Evolutionary conservation across 257 asterid genomes (phyloP).

Genomic region (Gentiana dahurica): DNA sequence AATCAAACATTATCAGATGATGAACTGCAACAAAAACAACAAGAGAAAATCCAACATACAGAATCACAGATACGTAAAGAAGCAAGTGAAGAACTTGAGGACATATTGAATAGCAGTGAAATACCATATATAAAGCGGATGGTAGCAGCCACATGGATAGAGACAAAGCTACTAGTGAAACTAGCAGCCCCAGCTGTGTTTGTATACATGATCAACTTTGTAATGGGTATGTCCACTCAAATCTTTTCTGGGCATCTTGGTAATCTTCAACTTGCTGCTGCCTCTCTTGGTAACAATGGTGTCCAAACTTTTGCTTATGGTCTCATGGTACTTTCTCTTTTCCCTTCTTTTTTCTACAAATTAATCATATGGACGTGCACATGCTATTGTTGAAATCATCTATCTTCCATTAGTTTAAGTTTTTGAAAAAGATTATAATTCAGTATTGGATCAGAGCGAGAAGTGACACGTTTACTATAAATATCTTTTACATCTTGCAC

Average conservation of each 20-base stretch:
- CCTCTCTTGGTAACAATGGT: slow-evolving; percentile 17
- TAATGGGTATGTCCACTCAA: slow-evolving; percentile 14
- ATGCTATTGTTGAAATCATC: no score
- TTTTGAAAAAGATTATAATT: no score
- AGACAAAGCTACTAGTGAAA: slow-evolving; percentile 4
- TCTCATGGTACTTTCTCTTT: slow-evolving; percentile 8
- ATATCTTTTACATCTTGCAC: no score
- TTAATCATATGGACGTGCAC: no score
- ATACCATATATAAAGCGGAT: neutral
- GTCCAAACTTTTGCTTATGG: slow-evolving; percentile 18
- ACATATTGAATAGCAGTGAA: slow-evolving; percentile 5
- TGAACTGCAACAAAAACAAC: neutral
- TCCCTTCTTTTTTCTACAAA: neutral
- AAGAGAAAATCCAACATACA: neutral
- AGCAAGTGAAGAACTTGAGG: slow-evolving; percentile 9
- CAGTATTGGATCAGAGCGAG: no score
- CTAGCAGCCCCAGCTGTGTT: slow-evolving; percentile 16
- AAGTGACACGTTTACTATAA: no score
- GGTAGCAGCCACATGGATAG: slow-evolving; percentile 10
- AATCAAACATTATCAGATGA: slow-evolving; percentile 2
- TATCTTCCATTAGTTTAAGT: no score
- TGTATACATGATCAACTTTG: slow-evolving; percentile 13
- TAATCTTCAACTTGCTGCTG: slow-evolving; percentile 19
- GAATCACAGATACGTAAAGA: slow-evolving; percentile 2
- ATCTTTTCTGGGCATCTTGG: slow-evolving; percentile 15